These are phyloP conservation scores for Neonectria hederae DNA, from an alignment of 2,329 filamentous ascomycete species.

Conservation along the genomic window DNA sequence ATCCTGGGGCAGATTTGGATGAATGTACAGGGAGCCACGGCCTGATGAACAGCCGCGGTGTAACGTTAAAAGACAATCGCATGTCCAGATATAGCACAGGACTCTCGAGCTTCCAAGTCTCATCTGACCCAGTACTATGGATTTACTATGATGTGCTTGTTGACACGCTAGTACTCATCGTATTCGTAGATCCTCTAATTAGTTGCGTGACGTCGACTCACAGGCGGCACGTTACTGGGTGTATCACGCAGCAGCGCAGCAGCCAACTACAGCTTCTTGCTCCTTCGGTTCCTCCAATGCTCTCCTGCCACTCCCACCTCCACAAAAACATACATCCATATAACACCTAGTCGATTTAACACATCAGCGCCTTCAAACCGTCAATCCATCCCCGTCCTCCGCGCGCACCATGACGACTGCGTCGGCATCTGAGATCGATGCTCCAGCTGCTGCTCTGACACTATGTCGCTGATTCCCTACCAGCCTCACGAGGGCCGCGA, in stretches of 20 bases:
- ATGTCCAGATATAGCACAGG: neutral
- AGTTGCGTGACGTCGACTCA: neutral
- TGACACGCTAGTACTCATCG: neutral
- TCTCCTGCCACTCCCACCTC: neutral
- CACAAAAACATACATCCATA: neutral
- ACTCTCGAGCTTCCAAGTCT: neutral
- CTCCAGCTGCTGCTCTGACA: slow-evolving; percentile 26
- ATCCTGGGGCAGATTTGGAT: neutral
- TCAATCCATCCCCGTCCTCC: neutral
- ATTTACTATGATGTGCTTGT: neutral
- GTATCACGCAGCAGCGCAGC: neutral
- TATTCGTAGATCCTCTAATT: neutral
- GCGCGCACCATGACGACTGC: slow-evolving; percentile 37
- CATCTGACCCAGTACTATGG: neutral
- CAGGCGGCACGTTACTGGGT: neutral
- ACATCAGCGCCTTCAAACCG: neutral
- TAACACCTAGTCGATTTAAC: neutral
- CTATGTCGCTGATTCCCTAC: slow-evolving; percentile 80
- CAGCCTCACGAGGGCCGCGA: slow-evolving; percentile 77
- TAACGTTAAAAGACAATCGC: neutral
- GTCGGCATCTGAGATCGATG: slow-evolving; percentile 32
- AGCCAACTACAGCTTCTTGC: neutral
- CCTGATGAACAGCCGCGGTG: neutral
- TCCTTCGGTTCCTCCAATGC: neutral
- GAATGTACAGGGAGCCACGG: neutral